Base-by-base conservation (phyloP, 805 yeast genomes). In the Yueomyces sinensis region DNA sequence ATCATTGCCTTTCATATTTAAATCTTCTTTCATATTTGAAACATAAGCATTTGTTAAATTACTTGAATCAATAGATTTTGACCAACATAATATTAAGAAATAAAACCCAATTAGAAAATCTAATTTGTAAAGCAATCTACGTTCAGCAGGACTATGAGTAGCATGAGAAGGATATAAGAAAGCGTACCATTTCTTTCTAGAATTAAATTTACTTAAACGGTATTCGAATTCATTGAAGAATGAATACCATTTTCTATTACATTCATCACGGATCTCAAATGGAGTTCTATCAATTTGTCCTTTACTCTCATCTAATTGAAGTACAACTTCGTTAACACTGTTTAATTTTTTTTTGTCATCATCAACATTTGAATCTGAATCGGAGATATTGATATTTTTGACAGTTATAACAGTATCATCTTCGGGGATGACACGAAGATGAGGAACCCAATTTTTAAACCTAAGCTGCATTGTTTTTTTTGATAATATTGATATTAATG, bases 31-130 rank as follows among this genome's bases (percentile, higher is more conserved):
- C 73, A 80, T 66, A 16, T 80, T 76, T 19, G 76, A 67, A 27
- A 74, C 74, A 44, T 77, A 79, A 2, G 86, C 86, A 47, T 74
- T 74, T 30, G 71, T 68, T 37, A 72, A 58, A 51, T 77, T 79
- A 31, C 70, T 61, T 37, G 65, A 66, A 47, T 79, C 84, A 32
- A 79, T 57, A 36, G 73, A 71, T 49, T 77, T 77, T 36, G 77
- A 71, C 80, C 81, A 79, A 54, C 76, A 76, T 13, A 73, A 68
- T 45, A 74, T 54, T 46, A 74, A 66, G 9, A 77, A 64, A 43
- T 74, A 74, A 28, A 66, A 55, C n/a, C 74, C 63, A 33, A 79
- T 55, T 24, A 73, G 47, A 11, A 72, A 40, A 45, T 77, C 84
- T 23, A 76, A 49, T 47, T 77, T 77, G 41, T 61, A 51, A 13